phyloP scores from a whole-genome alignment of 768 basidiomycete species.

The Mycena maculata region DNA sequence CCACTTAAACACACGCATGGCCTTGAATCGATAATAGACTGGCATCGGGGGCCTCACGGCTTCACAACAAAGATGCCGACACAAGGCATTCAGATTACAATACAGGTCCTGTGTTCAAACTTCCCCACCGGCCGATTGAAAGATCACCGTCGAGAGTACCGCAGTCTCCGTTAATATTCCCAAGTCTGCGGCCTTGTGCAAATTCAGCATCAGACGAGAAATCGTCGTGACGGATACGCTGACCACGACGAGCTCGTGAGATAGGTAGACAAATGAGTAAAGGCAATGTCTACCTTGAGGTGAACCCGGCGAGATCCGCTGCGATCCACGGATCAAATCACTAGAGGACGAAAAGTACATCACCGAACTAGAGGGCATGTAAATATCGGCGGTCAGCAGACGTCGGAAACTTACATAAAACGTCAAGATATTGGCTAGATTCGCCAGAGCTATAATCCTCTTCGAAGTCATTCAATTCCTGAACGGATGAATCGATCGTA shows the following conservation, averaged over 20 bases:
- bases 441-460: constrained; percentile 17
- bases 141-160: constrained; percentile 2
- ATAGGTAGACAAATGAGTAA: constrained; percentile 1
- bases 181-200: constrained; percentile 7
- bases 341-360: constrained; percentile 10
- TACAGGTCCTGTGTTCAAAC: neutral
- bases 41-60: too few relatives aligned
- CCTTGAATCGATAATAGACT: too few relatives aligned
- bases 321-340: constrained; percentile 4
- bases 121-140: constrained; percentile 6
- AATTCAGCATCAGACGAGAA: constrained; percentile 10
- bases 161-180: constrained; percentile 12
- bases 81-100: too few relatives aligned
- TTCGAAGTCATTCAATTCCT: neutral
- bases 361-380: constrained; percentile 14
- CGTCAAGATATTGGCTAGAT: constrained; percentile 17
- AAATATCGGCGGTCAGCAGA: neutral
- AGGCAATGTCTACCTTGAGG: constrained; percentile 5
- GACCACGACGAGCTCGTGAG: too few relatives aligned
- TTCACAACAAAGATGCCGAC: too few relatives aligned
- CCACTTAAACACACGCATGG: too few relatives aligned
- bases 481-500: neutral
- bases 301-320: constrained; percentile 16
- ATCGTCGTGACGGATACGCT: constrained; percentile 14
- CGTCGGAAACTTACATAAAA: constrained; percentile 11